phyloP scores from a whole-genome alignment of 208 protist genomes.

The Lotmaria passim region DNA sequence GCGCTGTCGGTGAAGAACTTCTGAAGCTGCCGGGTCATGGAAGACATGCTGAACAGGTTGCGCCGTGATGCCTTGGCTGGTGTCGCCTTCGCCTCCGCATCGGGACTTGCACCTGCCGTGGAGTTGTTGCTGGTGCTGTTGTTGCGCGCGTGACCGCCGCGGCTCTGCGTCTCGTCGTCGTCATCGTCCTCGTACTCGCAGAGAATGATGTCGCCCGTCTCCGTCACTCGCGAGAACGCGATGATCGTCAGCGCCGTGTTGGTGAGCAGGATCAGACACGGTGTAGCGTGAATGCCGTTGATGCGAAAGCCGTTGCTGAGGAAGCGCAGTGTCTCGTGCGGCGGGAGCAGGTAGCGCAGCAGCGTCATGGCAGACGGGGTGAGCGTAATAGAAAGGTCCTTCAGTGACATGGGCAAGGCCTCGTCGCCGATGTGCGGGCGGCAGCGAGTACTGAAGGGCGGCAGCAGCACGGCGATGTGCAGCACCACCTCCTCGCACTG shows the following conservation, averaged over 20 bases:
- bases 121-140: background rate
- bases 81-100: background rate
- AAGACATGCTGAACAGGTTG: conserved; percentile 37
- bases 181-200: conserved; percentile 48
- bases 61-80: conserved; percentile 23
- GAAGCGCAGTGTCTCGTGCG: conserved; percentile 77
- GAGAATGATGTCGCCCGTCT: conserved; percentile 84
- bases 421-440: conserved; percentile 50
- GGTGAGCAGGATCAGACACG: conserved; percentile 85
- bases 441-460: conserved; percentile 62
- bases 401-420: conserved; percentile 35
- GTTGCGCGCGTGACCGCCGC: conserved; percentile 8
- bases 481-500: conserved; percentile 71
- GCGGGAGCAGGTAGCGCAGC: conserved; percentile 72
- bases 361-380: conserved; percentile 71
- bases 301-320: conserved; percentile 91
- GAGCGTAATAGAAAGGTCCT: conserved; percentile 53
- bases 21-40: conserved; percentile 76
- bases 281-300: conserved; percentile 83
- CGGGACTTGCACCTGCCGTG: background rate
- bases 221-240: conserved; percentile 75
- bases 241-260: conserved; percentile 69
- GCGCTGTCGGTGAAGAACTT: conserved; percentile 63
- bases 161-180: conserved; percentile 16
- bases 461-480: conserved; percentile 67